Evolutionary conservation across 768 basidiomycete genomes (phyloP).

Genomic region (Leccinum incarnatum): DNA sequence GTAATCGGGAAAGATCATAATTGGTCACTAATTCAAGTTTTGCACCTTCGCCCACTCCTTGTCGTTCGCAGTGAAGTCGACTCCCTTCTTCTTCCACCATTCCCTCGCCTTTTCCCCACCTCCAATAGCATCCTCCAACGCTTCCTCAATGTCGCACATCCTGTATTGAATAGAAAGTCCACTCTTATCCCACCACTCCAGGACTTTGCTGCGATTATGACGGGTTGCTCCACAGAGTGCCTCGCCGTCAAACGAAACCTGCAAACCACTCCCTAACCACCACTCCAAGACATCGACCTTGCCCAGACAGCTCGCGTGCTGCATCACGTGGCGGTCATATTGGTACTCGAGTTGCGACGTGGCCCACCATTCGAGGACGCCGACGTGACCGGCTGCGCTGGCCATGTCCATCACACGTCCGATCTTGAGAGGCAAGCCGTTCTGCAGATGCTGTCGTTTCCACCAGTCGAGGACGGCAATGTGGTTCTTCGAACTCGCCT

Average conservation of each 20-base stretch:
- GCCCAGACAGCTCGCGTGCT: slow-evolving; percentile 77
- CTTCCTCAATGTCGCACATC: slow-evolving; percentile 91
- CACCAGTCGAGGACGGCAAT: slow-evolving; percentile 83
- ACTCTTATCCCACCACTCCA: slow-evolving; percentile 87
- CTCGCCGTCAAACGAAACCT: slow-evolving; percentile 78
- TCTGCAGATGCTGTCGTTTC: slow-evolving; percentile 53
- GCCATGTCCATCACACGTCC: slow-evolving; percentile 87
- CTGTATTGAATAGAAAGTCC: slow-evolving; percentile 81
- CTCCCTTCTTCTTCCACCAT: slow-evolving; percentile 82
- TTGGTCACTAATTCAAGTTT: slow-evolving; percentile 53
- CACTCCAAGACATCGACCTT: slow-evolving; percentile 78
- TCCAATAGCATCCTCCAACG: slow-evolving; percentile 81
- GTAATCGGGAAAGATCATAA: not conserved
- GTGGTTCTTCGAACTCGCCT: slow-evolving; percentile 75
- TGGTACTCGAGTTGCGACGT: slow-evolving; percentile 73
- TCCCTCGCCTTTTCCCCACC: slow-evolving; percentile 70
- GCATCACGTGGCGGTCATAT: slow-evolving; percentile 73
- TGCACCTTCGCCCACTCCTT: slow-evolving; percentile 89
- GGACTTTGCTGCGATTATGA: slow-evolving; percentile 75
- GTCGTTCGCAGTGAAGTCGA: slow-evolving; percentile 80
- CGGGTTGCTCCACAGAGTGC: slow-evolving; percentile 76
- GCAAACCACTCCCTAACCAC: slow-evolving; percentile 79
- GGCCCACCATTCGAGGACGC: slow-evolving; percentile 84
- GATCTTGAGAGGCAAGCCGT: slow-evolving; percentile 65
- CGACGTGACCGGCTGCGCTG: slow-evolving; percentile 71